Percentiles rank a stretch among this genome's conserved stretches.
Conservation (phyloP, 352 stramenopile species). For the Phytophthora citricola region DNA sequence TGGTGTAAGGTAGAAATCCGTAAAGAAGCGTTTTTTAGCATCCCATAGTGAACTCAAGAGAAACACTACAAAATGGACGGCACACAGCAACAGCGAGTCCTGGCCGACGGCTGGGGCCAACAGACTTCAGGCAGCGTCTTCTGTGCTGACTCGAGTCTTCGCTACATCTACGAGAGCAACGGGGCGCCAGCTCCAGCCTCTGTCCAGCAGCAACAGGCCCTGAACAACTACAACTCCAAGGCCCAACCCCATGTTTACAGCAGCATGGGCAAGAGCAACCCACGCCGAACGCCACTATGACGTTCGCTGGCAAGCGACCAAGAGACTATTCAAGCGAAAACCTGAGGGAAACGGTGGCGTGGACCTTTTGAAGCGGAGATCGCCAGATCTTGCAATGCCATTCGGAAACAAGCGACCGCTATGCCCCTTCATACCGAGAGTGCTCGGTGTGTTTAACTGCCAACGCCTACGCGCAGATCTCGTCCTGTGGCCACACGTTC, state of each 20-base stretch:
- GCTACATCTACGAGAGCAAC: constrained; percentile 78
- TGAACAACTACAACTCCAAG: constrained; percentile 9
- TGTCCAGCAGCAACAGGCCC: constrained; percentile 5
- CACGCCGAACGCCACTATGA: constrained; percentile 13
- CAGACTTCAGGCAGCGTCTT: constrained; percentile 71
- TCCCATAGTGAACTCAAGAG: constrained; percentile 20
- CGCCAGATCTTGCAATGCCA: constrained; percentile 57
- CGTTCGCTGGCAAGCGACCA: constrained; percentile 38
- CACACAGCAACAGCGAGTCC: constrained; percentile 58
- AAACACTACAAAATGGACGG: constrained; percentile 27
- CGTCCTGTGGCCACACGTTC: constrained; percentile 77
- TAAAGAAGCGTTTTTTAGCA: constrained; percentile 10
- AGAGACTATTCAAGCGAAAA: constrained; percentile 34
- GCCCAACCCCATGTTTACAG: constrained; percentile 6
- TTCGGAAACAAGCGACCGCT: constrained; percentile 50
- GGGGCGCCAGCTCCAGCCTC: not conserved
- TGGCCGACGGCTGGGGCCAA: constrained; percentile 75
- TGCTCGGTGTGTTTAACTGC: constrained; percentile 78
- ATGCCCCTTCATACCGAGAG: constrained; percentile 70
- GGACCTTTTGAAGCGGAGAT: constrained; percentile 73
- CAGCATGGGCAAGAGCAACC: constrained; percentile 6
- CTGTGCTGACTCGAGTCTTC: constrained; percentile 83
- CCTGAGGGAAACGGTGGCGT: constrained; percentile 32
- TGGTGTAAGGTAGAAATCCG: constrained; percentile 22
- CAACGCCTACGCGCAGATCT: constrained; percentile 79